Conservation (phyloP, 257 asterid species). For the Solanum ahanhuiri region DNA sequence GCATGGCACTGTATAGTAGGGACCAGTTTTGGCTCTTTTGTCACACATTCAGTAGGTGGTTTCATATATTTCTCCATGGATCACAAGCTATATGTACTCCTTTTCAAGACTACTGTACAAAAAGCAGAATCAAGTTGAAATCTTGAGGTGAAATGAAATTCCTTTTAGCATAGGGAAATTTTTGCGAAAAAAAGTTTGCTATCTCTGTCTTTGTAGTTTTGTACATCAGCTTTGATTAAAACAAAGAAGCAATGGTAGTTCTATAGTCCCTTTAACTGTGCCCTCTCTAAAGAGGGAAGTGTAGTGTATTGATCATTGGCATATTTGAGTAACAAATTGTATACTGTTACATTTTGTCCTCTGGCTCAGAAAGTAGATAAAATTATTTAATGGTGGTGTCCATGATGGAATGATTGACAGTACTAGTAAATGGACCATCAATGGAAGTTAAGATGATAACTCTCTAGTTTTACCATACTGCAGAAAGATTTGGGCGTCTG, state of each 20-base stretch:
- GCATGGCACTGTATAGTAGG: conserved; percentile 92
- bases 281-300: neutral
- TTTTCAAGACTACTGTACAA: conserved; percentile 78
- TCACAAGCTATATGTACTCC: conserved; percentile 60
- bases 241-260: conserved; percentile 1
- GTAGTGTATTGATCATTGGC: neutral
- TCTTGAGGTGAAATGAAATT: conserved; percentile 15
- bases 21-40: conserved; percentile 82
- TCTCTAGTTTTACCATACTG: neutral
- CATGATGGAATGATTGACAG: neutral
- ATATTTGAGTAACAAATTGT: neutral
- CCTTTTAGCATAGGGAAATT: conserved; percentile 10
- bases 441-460: neutral
- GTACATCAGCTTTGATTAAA: conserved; percentile 21
- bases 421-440: neutral
- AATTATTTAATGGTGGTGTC: neutral
- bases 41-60: conserved; percentile 80
- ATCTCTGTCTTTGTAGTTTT: conserved; percentile 13
- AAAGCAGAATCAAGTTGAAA: conserved; percentile 38
- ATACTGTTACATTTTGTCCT: neutral
- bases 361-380: neutral
- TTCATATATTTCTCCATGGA: conserved; percentile 84
- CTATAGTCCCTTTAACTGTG: neutral
- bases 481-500: neutral
- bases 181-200: conserved; percentile 9